Evolutionary conservation across 73 alveolate species (phyloP).

Genomic region (Paraurostyla sp.): DNA sequence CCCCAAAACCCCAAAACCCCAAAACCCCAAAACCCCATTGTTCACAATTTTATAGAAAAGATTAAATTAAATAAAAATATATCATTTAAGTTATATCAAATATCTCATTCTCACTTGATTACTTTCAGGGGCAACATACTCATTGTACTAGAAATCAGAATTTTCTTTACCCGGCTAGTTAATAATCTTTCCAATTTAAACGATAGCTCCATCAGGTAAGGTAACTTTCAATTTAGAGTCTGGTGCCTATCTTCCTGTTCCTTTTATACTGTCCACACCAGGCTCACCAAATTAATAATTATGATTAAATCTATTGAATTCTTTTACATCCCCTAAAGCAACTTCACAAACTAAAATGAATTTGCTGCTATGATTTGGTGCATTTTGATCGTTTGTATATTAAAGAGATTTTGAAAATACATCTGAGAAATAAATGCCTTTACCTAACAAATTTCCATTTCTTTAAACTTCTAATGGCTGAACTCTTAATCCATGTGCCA

Average conservation of each 20-base stretch:
- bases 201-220: conserved; percentile 51
- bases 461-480: conserved; percentile 95
- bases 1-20: too few relatives aligned
- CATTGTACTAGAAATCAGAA: conserved; percentile 82
- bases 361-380: conserved; percentile 56
- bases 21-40: neutral
- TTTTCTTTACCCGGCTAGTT: neutral
- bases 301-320: conserved; percentile 64
- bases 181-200: conserved; percentile 25
- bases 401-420: conserved; percentile 79
- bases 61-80: conserved; percentile 46
- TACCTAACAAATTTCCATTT: conserved; percentile 92
- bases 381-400: conserved; percentile 69
- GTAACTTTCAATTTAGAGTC: neutral
- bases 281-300: neutral
- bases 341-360: conserved; percentile 94
- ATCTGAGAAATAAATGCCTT: conserved; percentile 97
- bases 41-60: conserved; percentile 75
- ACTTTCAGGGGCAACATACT: conserved; percentile 87
- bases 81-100: conserved; percentile 65
- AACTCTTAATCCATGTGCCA: conserved; percentile 88
- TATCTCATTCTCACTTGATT: conserved; percentile 87
- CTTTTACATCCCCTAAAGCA: conserved; percentile 90
- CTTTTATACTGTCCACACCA: neutral
- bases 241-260: conserved; percentile 57